Evolutionary conservation across 768 basidiomycete species (phyloP).

Genomic region (Lenzites betulinus): DNA sequence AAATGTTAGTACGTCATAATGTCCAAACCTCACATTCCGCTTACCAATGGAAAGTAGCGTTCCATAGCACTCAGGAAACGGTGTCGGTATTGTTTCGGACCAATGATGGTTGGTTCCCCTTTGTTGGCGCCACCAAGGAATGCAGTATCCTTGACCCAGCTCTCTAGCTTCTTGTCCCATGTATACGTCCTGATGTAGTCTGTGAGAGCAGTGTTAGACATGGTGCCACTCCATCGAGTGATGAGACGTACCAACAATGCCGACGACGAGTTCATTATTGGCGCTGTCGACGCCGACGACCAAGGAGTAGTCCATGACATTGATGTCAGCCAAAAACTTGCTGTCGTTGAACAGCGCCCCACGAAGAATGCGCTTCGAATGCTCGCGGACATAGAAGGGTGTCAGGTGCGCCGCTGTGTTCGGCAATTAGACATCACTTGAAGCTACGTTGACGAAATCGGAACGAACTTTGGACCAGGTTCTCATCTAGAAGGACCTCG

Average conservation of each 20-base stretch:
- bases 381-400: conserved; percentile 95
- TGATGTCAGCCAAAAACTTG: conserved; percentile 90
- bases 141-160: conserved; percentile 95
- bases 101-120: conserved; percentile 96
- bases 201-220: conserved; percentile 33
- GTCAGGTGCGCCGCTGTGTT: conserved; percentile 73
- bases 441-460: neutral
- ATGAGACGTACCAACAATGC: conserved; percentile 85
- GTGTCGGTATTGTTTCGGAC: conserved; percentile 91
- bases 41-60: conserved; percentile 82
- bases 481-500: conserved; percentile 95
- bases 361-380: conserved; percentile 89
- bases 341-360: conserved; percentile 94
- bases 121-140: conserved; percentile 82
- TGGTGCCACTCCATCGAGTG: neutral
- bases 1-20: conserved; percentile 9
- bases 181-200: conserved; percentile 96
- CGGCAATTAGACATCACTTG: neutral
- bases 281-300: conserved; percentile 93
- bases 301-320: conserved; percentile 97
- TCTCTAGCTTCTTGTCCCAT: conserved; percentile 98
- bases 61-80: conserved; percentile 89
- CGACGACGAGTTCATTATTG: conserved; percentile 90
- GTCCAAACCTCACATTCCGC: conserved; percentile 24
- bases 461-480: conserved; percentile 79